phyloP scores from a whole-genome alignment of 1,284 basidiomycete species.

The Malassezia equina region DNA sequence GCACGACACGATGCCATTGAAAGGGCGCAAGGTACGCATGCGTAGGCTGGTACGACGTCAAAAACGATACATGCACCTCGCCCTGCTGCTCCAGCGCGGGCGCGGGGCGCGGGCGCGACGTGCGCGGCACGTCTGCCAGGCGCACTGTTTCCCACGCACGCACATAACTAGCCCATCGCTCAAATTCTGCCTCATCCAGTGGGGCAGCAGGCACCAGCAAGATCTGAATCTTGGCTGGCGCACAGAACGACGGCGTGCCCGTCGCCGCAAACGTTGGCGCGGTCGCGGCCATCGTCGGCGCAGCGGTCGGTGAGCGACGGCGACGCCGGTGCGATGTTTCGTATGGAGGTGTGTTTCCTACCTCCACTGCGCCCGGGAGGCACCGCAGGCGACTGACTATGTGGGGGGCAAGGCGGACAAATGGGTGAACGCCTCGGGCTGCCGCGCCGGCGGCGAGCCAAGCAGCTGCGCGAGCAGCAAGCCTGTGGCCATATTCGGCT shows the following conservation, averaged over 20 bases:
- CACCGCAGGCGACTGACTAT: background rate
- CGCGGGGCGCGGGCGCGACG: slow-evolving; percentile 3
- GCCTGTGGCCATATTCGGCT: slow-evolving; percentile 20
- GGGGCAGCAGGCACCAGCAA: slow-evolving; percentile 37
- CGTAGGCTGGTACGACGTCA: slow-evolving; percentile 39
- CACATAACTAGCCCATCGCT: slow-evolving; percentile 30
- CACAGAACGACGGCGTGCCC: slow-evolving; percentile 22
- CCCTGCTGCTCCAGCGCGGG: slow-evolving; percentile 30
- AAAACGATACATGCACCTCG: slow-evolving; percentile 41
- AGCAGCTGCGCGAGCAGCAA: slow-evolving; percentile 42
- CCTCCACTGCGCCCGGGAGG: background rate
- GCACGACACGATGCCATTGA: slow-evolving; percentile 37
- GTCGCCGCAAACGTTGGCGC: slow-evolving; percentile 21
- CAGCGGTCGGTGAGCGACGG: background rate
- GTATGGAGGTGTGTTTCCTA: background rate
- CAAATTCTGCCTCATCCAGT: slow-evolving; percentile 33
- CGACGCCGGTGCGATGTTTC: background rate
- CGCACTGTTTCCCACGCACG: slow-evolving; percentile 30
- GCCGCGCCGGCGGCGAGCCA: slow-evolving; percentile 13
- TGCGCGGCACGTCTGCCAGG: slow-evolving; percentile 31
- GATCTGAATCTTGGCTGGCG: slow-evolving; percentile 38
- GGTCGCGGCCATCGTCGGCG: slow-evolving; percentile 11
- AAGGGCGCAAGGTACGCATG: slow-evolving; percentile 44
- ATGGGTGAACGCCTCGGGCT: background rate
- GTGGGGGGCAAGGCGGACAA: background rate